A percentile compares a stretch with the other conserved stretches of the same genome.
Evolutionary conservation across 1,284 basidiomycete genomes (phyloP).

Genomic region (Leccinum pseudoinsigne): DNA sequence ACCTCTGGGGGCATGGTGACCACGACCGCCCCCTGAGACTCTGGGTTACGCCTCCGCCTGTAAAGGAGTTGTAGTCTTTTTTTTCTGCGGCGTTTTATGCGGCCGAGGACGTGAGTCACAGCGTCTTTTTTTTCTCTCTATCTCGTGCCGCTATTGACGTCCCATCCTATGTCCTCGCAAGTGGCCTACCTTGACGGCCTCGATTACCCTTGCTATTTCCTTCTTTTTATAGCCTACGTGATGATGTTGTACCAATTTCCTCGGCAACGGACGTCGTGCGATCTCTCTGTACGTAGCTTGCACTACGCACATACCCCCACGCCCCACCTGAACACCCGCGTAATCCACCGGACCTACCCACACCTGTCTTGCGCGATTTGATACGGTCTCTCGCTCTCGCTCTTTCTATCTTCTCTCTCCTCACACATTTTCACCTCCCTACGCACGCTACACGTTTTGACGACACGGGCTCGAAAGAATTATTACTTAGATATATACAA

Average conservation of each 20-base stretch:
- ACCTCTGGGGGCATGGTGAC: slow-evolving; percentile 32
- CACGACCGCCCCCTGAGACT: slow-evolving; percentile 28
- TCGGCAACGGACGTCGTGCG: slow-evolving; percentile 3
- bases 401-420: background rate
- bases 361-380: slow-evolving; percentile 3
- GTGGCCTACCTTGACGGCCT: background rate
- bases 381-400: background rate
- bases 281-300: background rate
- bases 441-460: slow-evolving; percentile 1
- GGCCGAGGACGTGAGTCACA: slow-evolving; percentile 18
- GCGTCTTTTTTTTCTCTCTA: background rate
- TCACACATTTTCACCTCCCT: background rate
- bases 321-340: background rate
- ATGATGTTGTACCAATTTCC: slow-evolving; percentile 14
- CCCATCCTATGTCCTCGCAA: background rate
- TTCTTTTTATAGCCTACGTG: background rate
- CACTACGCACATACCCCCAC: background rate
- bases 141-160: too few species aligned
- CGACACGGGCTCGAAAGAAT: background rate
- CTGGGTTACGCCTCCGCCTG: slow-evolving; percentile 25
- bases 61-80: background rate
- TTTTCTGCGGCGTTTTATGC: background rate
- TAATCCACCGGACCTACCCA: background rate
- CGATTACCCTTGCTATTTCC: background rate
- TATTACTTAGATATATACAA: background rate